Percentiles rank a stretch among this genome's conserved stretches.
Evolutionary conservation across 202 grass and related monocot genomes (phyloP).

Genomic region (Digitaria exilis): DNA sequence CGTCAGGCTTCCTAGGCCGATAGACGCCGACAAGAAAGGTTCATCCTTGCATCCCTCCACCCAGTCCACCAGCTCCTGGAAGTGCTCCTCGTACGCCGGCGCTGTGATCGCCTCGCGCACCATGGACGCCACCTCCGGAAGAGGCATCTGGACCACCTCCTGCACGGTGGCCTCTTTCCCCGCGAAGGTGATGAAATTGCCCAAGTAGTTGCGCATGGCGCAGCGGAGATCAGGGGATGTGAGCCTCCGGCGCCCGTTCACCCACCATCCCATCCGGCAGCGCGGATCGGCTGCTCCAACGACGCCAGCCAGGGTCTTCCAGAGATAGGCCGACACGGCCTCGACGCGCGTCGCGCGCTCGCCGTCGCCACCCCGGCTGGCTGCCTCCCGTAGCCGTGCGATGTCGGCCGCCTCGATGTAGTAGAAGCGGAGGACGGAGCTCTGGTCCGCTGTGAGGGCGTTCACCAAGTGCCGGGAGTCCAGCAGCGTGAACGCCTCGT

Average conservation of each 20-base stretch:
- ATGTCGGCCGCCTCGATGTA: conserved; percentile 34
- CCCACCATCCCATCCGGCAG: conserved; percentile 56
- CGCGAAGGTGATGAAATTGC: conserved; percentile 36
- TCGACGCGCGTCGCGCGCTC: conserved; percentile 30
- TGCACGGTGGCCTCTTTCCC: conserved; percentile 15
- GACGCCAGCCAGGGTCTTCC: conserved; percentile 44
- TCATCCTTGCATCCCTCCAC: conserved; percentile 19
- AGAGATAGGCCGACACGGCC: conserved; percentile 54
- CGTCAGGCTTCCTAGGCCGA: conserved; percentile 49
- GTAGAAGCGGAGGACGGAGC: conserved; percentile 39
- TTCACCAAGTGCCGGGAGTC: conserved; percentile 17
- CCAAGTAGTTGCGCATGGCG: conserved; percentile 30
- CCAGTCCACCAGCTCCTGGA: conserved; percentile 28
- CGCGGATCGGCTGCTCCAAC: conserved; percentile 21
- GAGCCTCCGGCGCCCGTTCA: conserved; percentile 23
- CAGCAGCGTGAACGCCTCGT: conserved; percentile 6
- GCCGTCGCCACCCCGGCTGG: background rate
- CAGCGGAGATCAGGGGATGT: background rate
- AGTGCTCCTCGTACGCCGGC: conserved; percentile 21
- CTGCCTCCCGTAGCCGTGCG: background rate
- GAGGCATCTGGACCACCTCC: conserved; percentile 23
- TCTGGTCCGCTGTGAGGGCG: background rate
- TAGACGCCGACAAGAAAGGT: conserved; percentile 2
- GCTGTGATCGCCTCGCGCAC: conserved; percentile 35
- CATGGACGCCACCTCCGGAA: conserved; percentile 33